Percentiles rank a stretch among this genome's conserved stretches.
Evolutionary conservation across 1,139 yeast species (phyloP).

Genomic region (Hyphopichia buzzinii): DNA sequence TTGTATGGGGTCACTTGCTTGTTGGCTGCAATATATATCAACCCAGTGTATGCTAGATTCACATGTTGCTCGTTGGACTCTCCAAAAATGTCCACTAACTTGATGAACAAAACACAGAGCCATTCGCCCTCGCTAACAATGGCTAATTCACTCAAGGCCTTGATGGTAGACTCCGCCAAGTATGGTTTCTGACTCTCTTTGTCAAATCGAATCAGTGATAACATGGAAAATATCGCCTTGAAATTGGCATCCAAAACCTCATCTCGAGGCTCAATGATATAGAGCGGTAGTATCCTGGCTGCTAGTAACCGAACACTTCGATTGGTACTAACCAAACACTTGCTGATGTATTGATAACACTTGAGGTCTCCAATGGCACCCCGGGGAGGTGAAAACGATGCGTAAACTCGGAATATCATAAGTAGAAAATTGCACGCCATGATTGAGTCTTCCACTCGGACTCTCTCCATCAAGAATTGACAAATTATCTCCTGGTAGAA

Average conservation of each 20-base stretch:
- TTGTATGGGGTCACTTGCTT: slow-evolving; percentile 61
- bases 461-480: slow-evolving; percentile 14
- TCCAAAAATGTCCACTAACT: slow-evolving; percentile 58
- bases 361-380: slow-evolving; percentile 16
- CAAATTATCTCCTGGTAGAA: slow-evolving; percentile 24
- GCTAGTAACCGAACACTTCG: slow-evolving; percentile 55
- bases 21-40: slow-evolving; percentile 46
- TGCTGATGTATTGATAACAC: slow-evolving; percentile 22
- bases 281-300: slow-evolving; percentile 46
- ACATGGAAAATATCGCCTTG: slow-evolving; percentile 29
- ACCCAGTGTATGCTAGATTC: slow-evolving; percentile 60
- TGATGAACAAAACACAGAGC: slow-evolving; percentile 57
- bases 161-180: slow-evolving; percentile 61
- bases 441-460: slow-evolving; percentile 18
- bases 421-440: slow-evolving; percentile 43
- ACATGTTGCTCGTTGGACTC: slow-evolving; percentile 60
- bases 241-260: slow-evolving; percentile 34
- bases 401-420: slow-evolving; percentile 45
- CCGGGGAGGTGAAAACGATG: slow-evolving; percentile 46
- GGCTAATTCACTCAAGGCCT: slow-evolving; percentile 62
- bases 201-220: slow-evolving; percentile 37
- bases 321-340: slow-evolving; percentile 20
- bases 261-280: slow-evolving; percentile 35
- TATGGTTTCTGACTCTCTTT: slow-evolving; percentile 24
- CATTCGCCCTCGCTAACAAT: slow-evolving; percentile 59